Base-by-base conservation (phyloP, 192 early-diverging fungal genomes). In the Entophlyctis luteolus region DNA sequence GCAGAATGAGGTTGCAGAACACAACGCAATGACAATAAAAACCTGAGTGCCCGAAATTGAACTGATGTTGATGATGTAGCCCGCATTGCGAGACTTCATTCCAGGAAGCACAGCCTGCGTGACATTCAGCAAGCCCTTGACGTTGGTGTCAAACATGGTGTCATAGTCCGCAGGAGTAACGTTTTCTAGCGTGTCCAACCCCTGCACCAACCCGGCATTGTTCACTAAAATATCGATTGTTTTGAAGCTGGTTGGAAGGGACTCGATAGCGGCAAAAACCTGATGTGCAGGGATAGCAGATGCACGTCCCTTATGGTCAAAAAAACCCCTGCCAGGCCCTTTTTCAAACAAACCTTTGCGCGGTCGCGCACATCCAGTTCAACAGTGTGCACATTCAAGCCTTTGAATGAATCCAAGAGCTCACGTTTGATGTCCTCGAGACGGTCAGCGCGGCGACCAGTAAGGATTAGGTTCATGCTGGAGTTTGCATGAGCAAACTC, bases 81-180 rank as follows among this genome's bases (percentile, higher is more conserved):
- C 95, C 1, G 59, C 36, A 31, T 80, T 72, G 3, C 89, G 70
- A 33, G 66, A 59, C 56, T 85, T 88, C 93, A 97, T 95, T 3
- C 82, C 74, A 3, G 86, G 88, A 8, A 97, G 65, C 2, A 94
- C 81, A 2, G 90, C 90, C 42, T 91, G 87, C 4, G 89, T 90
- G 1, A 87, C 82, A 59, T 86, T 87, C n/a, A 97, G 52, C 1
- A 94, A 75, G 0, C 93, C 93, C 72, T 93, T 94, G 59, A 97
- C 84, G 73, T 97, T 97, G 48, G 91, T 94, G 55, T 91, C 90
- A 38, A 96, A 71, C 80, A 93, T 88, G n/a, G 83, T 76, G 52
- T 94, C 84, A 65, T 90, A 84, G 14, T 77, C 81, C 0, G 87
- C 83, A n/a, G 76, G 76, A 3, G 79, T 60, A 4, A 90, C 74